Evolutionary conservation across 805 yeast species (phyloP).

Genomic region (Yueomyces sp.): DNA sequence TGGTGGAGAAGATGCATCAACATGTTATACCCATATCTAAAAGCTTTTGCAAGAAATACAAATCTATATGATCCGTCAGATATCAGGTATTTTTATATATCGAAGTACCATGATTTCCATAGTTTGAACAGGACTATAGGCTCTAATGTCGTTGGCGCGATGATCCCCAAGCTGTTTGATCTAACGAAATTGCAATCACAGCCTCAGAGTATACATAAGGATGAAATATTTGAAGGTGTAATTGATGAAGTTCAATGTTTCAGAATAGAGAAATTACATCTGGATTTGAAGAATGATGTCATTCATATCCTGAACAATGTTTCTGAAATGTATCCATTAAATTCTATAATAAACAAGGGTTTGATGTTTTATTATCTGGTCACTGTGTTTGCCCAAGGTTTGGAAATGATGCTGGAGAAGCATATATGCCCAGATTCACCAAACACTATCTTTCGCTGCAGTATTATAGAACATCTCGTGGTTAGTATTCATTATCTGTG

Average conservation of each 20-base stretch:
- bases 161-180: slow-evolving; percentile 12
- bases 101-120: slow-evolving; percentile 9
- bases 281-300: slow-evolving; percentile 30
- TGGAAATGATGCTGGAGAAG: slow-evolving; percentile 18
- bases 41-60: neutral
- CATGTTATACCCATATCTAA: slow-evolving; percentile 6
- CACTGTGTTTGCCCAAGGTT: slow-evolving; percentile 22
- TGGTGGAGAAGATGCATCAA: slow-evolving; percentile 20
- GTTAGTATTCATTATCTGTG: slow-evolving; percentile 11
- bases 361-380: slow-evolving; percentile 15
- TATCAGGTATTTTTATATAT: slow-evolving; percentile 1
- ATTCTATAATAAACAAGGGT: slow-evolving; percentile 8
- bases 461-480: slow-evolving; percentile 11
- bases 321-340: slow-evolving; percentile 10
- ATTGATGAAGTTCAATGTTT: slow-evolving; percentile 3
- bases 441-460: slow-evolving; percentile 6
- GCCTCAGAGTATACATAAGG: slow-evolving; percentile 19
- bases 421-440: slow-evolving; percentile 13
- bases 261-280: slow-evolving; percentile 14
- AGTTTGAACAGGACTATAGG: slow-evolving; percentile 20
- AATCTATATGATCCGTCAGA: too few species aligned
- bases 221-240: slow-evolving; percentile 6
- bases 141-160: slow-evolving; percentile 11
- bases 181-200: slow-evolving; percentile 9
- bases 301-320: slow-evolving; percentile 36